These are phyloP conservation scores for Pleurotus pulmonarius DNA, from an alignment of 768 basidiomycete species.

Conservation along the genomic window DNA sequence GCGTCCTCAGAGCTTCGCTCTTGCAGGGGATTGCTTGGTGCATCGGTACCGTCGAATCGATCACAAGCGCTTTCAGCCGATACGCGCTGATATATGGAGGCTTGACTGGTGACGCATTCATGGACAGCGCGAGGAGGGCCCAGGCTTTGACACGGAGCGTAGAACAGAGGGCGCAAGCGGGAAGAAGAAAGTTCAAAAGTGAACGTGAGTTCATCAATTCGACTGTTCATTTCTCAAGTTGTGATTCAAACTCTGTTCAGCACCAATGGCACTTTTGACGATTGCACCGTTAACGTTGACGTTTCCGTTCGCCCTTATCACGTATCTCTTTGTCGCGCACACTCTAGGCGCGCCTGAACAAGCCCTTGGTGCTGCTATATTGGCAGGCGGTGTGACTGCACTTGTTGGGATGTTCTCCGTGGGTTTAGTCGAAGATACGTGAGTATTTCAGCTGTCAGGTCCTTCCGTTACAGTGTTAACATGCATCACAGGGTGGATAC, in stretches of 20 bases:
- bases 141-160: constrained; percentile 37
- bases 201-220: constrained; percentile 45
- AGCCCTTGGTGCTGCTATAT: constrained; percentile 69
- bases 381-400: constrained; percentile 77
- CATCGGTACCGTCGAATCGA: constrained; percentile 47
- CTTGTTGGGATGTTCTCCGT: constrained; percentile 82
- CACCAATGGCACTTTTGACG: constrained; percentile 69
- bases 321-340: constrained; percentile 89
- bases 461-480: background rate
- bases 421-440: constrained; percentile 72
- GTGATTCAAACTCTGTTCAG: constrained; percentile 23
- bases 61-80: constrained; percentile 54
- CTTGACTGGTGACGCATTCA: constrained; percentile 70
- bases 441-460: constrained; percentile 14
- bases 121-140: constrained; percentile 48
- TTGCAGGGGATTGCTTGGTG: constrained; percentile 41
- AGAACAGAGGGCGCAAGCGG: constrained; percentile 28
- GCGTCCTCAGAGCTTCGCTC: constrained; percentile 28
- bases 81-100: constrained; percentile 71
- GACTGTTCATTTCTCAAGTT: background rate
- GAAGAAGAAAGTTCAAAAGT: constrained; percentile 45
- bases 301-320: constrained; percentile 74
- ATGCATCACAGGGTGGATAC: constrained; percentile 34
- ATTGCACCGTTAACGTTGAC: constrained; percentile 77
- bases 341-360: constrained; percentile 65